Base-by-base conservation (phyloP, 164 flowering plant genomes). In the Macadamia tetraphylla region DNA sequence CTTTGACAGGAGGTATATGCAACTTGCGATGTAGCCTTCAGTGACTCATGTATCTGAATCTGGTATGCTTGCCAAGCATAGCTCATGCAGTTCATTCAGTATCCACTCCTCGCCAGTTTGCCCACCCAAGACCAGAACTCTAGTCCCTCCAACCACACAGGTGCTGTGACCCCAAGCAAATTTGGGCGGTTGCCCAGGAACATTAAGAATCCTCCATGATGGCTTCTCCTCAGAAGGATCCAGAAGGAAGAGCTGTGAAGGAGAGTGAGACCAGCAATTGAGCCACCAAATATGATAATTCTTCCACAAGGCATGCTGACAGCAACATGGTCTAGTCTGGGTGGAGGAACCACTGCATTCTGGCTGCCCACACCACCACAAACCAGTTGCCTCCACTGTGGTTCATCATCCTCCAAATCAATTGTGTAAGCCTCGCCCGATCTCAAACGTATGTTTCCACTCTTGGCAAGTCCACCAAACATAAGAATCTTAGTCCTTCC, bases 131-230 rank as follows among this genome's bases (percentile, higher is more conserved):
- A 91, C 93, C 70, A 91, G 70, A 44, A 85, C 94, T 69, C 93
- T 72, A 12, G 97, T 89, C 12, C 97, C 94, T 65, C 94, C 94
- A 64, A 89, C 88, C 51, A 87, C 87, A 69, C 97, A 91, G 29
- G 94, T 91, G 71, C 94, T 88, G 60, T 91, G 97, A 51, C 97
- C 97, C 97, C 97, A 89, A 18, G 97, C 94, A 64, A 83, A 87
- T 65, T 86, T 86, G 3, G 97, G 94, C 4, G 91, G 91, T 66
- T 86, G 84, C 46, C 97, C 94, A 0, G 92, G 97, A 56, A 89
- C 94, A 61, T 85, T 86, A n/a, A 91, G 84, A 58, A 75, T 86
- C 76, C 93, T 83, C 97, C 97, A 91, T 3, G 85, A 77, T 29
- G 97, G 95, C 69, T 89, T 91, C 63, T 89, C 97, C 70, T 89